phyloP scores from a whole-genome alignment of 257 asterid genomes.

The Fraxinus americana region DNA sequence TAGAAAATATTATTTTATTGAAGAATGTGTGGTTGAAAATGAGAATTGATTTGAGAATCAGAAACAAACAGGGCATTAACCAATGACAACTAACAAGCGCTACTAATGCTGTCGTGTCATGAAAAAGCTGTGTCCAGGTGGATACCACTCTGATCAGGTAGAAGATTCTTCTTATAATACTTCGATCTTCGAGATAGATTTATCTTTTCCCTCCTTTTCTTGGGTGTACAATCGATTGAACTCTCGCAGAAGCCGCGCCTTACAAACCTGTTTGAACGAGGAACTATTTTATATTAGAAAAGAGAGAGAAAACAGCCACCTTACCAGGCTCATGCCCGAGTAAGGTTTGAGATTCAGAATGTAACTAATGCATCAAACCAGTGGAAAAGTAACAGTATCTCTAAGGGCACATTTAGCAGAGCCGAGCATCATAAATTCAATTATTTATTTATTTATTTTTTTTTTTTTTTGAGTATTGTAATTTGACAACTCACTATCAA shows the following conservation, averaged over 20 bases:
- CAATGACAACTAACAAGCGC: neutral
- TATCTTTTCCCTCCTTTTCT: constrained; percentile 71
- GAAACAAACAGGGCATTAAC: no score
- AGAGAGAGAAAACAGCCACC: neutral
- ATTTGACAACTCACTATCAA: neutral
- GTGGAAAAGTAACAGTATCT: neutral
- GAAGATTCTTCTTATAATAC: constrained; percentile 79
- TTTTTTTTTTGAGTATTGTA: no score
- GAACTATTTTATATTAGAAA: neutral
- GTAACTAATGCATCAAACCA: no score
- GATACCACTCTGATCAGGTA: constrained; percentile 78
- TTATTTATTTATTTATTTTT: no score
- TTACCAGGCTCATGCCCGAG: neutral
- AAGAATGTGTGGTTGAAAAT: no score
- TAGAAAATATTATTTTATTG: no score
- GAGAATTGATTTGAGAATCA: no score
- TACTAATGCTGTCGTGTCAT: constrained; percentile 12
- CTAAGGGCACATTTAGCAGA: neutral
- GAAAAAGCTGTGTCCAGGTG: constrained; percentile 48
- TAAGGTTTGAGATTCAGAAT: no score
- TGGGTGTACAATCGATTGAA: constrained; percentile 69
- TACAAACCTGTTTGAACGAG: constrained; percentile 63
- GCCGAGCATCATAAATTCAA: neutral
- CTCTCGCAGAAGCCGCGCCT: constrained; percentile 93
- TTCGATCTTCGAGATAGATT: constrained; percentile 78